A percentile compares a stretch with the other conserved stretches of the same genome.
Evolutionary conservation across 75 land plant genomes (phyloP).

Genomic region (Picea sitchensis): DNA sequence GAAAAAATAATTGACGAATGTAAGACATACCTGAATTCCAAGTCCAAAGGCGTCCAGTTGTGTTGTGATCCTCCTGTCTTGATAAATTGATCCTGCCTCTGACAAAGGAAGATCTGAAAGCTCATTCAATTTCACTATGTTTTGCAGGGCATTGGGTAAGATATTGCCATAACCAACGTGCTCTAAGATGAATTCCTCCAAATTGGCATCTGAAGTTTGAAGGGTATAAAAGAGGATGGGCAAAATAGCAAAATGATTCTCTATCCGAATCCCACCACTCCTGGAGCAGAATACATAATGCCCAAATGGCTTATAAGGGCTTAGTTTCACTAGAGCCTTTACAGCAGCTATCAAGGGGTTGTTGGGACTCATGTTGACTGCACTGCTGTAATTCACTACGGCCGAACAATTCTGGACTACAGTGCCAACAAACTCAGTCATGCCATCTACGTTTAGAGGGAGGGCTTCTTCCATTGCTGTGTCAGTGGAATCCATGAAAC

Average conservation of each 20-base stretch:
- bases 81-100: not conserved
- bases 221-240: conserved; percentile 41
- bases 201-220: conserved; percentile 13
- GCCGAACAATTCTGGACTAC: conserved; percentile 37
- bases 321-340: conserved; percentile 22
- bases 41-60: not conserved
- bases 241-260: conserved; percentile 47
- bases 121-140: too few species aligned
- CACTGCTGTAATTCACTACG: conserved; percentile 32
- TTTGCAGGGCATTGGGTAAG: not conserved
- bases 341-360: conserved; percentile 35
- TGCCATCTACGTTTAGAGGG: not conserved
- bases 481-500: too few species aligned
- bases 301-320: conserved; percentile 68
- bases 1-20: not conserved
- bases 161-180: not conserved
- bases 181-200: not conserved
- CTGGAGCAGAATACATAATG: conserved; percentile 32
- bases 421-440: conserved; percentile 3
- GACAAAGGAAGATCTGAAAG: not conserved
- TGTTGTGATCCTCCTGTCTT: not conserved
- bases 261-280: conserved; percentile 19
- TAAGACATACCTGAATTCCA: not conserved
- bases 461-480: not conserved
- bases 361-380: conserved; percentile 34